A percentile compares a stretch with the other conserved stretches of the same genome.
These are phyloP conservation scores for Domatiomyces globalis DNA, from an alignment of 2,329 filamentous ascomycete species.

Conservation along the genomic window DNA sequence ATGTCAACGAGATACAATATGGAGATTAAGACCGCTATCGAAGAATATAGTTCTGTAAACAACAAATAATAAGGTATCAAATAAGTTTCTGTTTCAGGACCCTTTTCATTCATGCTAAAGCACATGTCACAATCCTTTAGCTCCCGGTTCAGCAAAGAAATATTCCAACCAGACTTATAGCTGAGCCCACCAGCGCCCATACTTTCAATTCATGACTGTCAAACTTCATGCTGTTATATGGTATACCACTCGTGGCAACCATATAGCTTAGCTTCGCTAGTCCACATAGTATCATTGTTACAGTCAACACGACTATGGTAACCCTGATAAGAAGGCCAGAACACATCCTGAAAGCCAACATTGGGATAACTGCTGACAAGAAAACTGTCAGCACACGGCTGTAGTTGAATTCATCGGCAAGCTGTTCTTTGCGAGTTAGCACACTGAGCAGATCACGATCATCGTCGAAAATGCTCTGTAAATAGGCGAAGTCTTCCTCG, in stretches of 20 bases:
- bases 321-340: background rate
- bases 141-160: background rate
- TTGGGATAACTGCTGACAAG: conserved; percentile 25
- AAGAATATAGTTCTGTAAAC: too few species aligned
- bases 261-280: background rate
- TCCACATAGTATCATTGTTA: background rate
- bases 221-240: background rate
- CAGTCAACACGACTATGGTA: background rate
- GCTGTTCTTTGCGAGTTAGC: background rate
- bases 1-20: too few species aligned
- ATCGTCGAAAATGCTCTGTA: background rate
- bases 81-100: background rate
- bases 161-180: background rate
- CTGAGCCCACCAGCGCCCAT: background rate
- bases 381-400: background rate
- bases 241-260: background rate
- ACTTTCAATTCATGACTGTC: background rate
- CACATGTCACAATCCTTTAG: background rate
- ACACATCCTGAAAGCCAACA: conserved; percentile 40
- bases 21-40: too few species aligned
- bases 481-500: background rate
- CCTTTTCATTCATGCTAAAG: background rate
- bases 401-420: background rate
- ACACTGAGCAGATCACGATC: background rate
- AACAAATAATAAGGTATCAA: background rate